A percentile compares a stretch with the other conserved stretches of the same genome.
phyloP scores from a whole-genome alignment of 2,329 filamentous ascomycete species.

The Saccharata proteae region DNA sequence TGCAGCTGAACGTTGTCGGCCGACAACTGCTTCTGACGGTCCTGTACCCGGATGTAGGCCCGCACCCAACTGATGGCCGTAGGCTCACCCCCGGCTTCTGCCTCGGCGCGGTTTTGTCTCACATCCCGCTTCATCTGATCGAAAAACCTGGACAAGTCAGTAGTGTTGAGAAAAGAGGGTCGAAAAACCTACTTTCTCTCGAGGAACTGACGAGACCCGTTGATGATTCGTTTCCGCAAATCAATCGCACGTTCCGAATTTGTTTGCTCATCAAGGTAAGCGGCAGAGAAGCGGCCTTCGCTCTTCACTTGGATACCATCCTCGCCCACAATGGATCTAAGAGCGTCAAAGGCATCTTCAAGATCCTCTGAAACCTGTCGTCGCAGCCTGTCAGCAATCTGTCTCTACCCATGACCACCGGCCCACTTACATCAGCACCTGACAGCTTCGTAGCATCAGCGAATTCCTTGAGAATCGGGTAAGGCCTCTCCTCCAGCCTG shows the following conservation, averaged over 20 bases:
- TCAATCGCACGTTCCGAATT: conserved; percentile 52
- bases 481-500: conserved; percentile 53
- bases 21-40: conserved; percentile 69
- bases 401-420: not conserved
- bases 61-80: conserved; percentile 83
- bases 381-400: not conserved
- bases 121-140: conserved; percentile 66
- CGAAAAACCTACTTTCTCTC: too few species aligned
- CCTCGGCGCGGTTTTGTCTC: conserved; percentile 73
- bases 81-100: conserved; percentile 78
- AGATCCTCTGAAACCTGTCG: conserved; percentile 59
- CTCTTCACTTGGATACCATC: conserved; percentile 50
- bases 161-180: too few species aligned
- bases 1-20: conserved; percentile 72
- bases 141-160: too few species aligned
- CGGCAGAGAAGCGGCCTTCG: conserved; percentile 63
- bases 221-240: conserved; percentile 67
- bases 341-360: conserved; percentile 68
- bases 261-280: conserved; percentile 64
- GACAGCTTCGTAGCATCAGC: conserved; percentile 59
- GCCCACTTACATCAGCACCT: conserved; percentile 46
- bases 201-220: conserved; percentile 66
- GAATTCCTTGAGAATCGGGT: conserved; percentile 66
- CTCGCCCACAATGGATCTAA: conserved; percentile 62
- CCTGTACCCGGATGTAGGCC: conserved; percentile 76